Conservation (phyloP, 2,329 filamentous ascomycete genomes). For the Cercospora sojina region DNA sequence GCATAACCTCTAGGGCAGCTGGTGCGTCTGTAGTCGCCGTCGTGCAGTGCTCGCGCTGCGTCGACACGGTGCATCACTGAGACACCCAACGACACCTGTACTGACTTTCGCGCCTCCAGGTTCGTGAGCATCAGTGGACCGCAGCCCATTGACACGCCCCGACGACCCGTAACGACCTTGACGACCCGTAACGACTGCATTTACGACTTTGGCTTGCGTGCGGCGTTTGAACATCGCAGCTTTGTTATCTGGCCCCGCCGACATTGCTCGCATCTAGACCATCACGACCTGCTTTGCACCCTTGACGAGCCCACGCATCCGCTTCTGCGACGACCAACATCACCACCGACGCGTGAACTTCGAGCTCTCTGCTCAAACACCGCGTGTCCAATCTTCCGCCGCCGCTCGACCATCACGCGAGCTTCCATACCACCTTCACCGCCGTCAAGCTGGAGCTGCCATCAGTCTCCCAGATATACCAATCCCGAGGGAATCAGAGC, state of each 20-base stretch:
- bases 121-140: slow-evolving; percentile 31
- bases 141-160: slow-evolving; percentile 31
- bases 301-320: slow-evolving; percentile 23
- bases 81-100: slow-evolving; percentile 17
- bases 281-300: slow-evolving; percentile 19
- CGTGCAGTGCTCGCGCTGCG: slow-evolving; percentile 33
- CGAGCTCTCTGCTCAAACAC: neutral
- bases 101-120: slow-evolving; percentile 24
- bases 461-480: slow-evolving; percentile 76
- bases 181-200: slow-evolving; percentile 38
- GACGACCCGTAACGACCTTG: slow-evolving; percentile 39
- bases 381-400: neutral
- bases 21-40: slow-evolving; percentile 38
- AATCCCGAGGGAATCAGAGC: slow-evolving; percentile 71
- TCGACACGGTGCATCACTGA: slow-evolving; percentile 21
- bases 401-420: slow-evolving; percentile 25
- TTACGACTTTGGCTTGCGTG: slow-evolving; percentile 33
- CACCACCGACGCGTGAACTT: slow-evolving; percentile 5
- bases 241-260: slow-evolving; percentile 26
- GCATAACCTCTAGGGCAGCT: slow-evolving; percentile 37
- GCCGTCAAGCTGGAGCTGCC: slow-evolving; percentile 94
- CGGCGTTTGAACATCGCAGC: slow-evolving; percentile 31
- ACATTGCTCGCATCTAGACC: slow-evolving; percentile 32
- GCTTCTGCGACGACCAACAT: slow-evolving; percentile 6
- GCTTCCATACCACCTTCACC: slow-evolving; percentile 17